These are phyloP conservation scores for Phytopythium delawarense DNA, from an alignment of 352 stramenopile species.

Conservation along the genomic window DNA sequence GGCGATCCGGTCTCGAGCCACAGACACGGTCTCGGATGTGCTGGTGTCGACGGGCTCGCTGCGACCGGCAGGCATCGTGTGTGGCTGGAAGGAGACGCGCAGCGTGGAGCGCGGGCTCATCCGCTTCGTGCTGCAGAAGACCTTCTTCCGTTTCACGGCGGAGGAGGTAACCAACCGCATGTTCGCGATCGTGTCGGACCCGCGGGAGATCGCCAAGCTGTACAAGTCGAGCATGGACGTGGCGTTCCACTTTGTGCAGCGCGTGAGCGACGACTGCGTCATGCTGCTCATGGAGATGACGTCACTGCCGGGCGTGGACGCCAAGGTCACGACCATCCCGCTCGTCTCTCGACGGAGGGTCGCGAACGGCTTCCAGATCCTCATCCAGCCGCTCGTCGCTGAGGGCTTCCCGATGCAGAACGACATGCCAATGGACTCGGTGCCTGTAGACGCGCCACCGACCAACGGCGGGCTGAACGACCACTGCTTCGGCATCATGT, in stretches of 20 bases:
- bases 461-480: constrained; percentile 1
- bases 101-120: constrained; percentile 4
- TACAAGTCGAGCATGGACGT: neutral
- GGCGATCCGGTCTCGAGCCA: neutral
- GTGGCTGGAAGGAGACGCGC: constrained; percentile 6
- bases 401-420: constrained; percentile 1
- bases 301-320: constrained; percentile 1
- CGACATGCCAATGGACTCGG: neutral
- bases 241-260: constrained; percentile 4
- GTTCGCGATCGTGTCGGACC: constrained; percentile 5
- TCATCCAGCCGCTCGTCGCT: constrained; percentile 5
- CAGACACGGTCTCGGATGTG: neutral
- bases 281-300: constrained; percentile 9
- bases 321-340: neutral
- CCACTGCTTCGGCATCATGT: constrained; percentile 7
- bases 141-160: neutral
- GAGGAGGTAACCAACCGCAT: neutral
- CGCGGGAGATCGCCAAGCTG: constrained; percentile 2
- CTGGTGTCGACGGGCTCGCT: neutral
- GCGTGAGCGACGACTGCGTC: constrained; percentile 9
- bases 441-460: neutral
- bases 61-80: neutral
- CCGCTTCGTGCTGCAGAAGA: constrained; percentile 8
- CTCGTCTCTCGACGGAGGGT: constrained; percentile 4
- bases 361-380: neutral